Base-by-base conservation (phyloP, 176 grass and related monocot species). In the Musa itinerans region DNA sequence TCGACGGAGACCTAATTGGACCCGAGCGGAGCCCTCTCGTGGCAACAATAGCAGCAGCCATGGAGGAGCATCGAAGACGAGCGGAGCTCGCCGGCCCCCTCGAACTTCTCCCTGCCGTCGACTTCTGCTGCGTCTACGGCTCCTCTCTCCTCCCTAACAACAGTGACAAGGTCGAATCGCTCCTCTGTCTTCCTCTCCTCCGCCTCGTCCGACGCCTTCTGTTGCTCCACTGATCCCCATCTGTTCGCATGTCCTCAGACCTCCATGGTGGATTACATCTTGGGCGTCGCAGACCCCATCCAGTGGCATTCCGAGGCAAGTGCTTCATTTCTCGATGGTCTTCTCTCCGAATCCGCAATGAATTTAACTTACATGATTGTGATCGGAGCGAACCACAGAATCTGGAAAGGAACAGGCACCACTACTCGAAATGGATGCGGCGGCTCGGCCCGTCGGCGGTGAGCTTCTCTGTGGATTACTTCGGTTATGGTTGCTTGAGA, bases 221-320 rank as follows among this genome's bases (percentile, higher is more conserved):
- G 11, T 2, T 49, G 25, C 34, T 19, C 56, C 34, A 3, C 48
- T 69, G 9, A 75, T 61, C 26, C 56, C 34, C 43, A 58, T 2
- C 19, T 16, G 10, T 52, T 24, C 53, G n/a, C 15, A 64, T n/a
- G 10, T 79, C 19, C 53, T 26, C 54, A 87, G 78, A 58, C 80
- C 52, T 85, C 89, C 68, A 98, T 91, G 94, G 94, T 97, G 53
- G 94, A 97, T 73, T 97, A 93, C 80, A 97, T 97, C 71, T 26
- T 97, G 1, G 90, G 90, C 8, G 90, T 97, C 70, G 25, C 84
- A 50, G 90, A 93, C 75, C 94, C 94, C 7, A 71, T 85, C 53
- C 61, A 87, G 16, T 98, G 90, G 94, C 90, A 93, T 80, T 64
- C 86, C 9, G 82, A 93, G 71, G 94, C 85, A 65, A 64, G 48